Evolutionary conservation across 140 eudicot genomes (phyloP).

Genomic region (Erigeron philadelphicus): DNA sequence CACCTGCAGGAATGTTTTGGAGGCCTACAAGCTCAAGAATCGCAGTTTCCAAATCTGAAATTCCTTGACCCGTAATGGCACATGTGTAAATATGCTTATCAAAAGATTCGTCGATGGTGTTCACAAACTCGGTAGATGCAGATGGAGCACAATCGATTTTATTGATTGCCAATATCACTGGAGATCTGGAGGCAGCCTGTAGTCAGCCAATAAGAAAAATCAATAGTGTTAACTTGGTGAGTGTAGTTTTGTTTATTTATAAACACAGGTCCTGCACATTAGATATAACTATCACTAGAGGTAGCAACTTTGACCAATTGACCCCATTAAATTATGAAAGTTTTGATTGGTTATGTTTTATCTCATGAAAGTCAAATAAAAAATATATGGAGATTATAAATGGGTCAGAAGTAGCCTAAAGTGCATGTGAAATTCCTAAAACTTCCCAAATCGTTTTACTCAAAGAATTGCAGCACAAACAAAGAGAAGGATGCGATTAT

Average conservation of each 20-base stretch:
- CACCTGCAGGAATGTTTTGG: constrained; percentile 64
- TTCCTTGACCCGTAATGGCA: constrained; percentile 89
- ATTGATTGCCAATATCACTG: constrained; percentile 71
- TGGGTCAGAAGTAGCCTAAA: not conserved
- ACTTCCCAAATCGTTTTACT: not conserved
- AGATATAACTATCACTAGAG: too few species aligned
- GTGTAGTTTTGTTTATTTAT: not conserved
- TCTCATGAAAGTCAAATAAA: too few species aligned
- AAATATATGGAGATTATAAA: not conserved
- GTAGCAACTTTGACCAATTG: too few species aligned
- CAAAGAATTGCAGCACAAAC: not conserved
- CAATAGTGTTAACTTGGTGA: not conserved
- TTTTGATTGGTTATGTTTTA: too few species aligned
- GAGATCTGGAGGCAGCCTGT: constrained; percentile 50
- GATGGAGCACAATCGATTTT: constrained; percentile 74
- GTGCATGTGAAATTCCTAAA: not conserved
- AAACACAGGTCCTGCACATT: too few species aligned
- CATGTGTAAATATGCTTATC: constrained; percentile 56
- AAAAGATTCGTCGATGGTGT: constrained; percentile 31
- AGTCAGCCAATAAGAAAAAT: not conserved
- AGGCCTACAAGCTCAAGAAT: constrained; percentile 76
- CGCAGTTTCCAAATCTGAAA: constrained; percentile 61
- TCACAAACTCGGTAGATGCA: constrained; percentile 36
- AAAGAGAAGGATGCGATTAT: not conserved
- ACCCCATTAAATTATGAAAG: too few species aligned